These are phyloP conservation scores for Kalaharituber pfeilii DNA, from an alignment of 2,329 filamentous ascomycete species.

Conservation along the genomic window DNA sequence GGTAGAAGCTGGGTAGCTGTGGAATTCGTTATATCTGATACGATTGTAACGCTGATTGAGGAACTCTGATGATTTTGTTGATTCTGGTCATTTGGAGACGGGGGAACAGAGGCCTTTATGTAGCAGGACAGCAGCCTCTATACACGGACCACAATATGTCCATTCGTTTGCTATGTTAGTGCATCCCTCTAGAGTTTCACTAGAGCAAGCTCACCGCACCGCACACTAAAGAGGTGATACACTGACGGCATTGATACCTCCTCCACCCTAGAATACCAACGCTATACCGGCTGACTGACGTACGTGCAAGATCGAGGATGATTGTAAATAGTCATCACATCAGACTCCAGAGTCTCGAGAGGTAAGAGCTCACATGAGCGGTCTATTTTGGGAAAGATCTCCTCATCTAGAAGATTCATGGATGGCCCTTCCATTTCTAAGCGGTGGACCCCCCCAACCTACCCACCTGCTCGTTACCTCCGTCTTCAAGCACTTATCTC, in stretches of 20 bases:
- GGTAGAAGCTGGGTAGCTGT: no score
- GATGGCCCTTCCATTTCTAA: slow-evolving; percentile 1
- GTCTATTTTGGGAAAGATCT: slow-evolving; percentile 1
- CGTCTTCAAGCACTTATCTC: no score
- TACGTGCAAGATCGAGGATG: neutral
- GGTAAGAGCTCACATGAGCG: slow-evolving; percentile 1
- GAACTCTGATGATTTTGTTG: no score
- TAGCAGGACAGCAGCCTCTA: neutral
- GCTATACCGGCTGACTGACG: neutral
- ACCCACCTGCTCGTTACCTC: no score
- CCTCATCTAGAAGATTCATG: neutral
- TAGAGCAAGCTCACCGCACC: neutral
- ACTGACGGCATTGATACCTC: neutral
- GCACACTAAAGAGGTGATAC: neutral
- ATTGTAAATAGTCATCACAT: neutral
- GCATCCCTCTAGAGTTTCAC: neutral
- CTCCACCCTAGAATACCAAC: neutral
- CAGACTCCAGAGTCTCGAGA: neutral
- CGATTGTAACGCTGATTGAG: no score
- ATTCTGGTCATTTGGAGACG: neutral
- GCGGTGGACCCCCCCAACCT: no score
- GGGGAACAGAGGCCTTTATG: neutral
- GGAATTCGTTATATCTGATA: no score
- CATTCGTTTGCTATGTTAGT: neutral
- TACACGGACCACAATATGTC: neutral